Evolutionary conservation across 2,329 filamentous ascomycete genomes (phyloP).

Genomic region (Metarhizium sp.): DNA sequence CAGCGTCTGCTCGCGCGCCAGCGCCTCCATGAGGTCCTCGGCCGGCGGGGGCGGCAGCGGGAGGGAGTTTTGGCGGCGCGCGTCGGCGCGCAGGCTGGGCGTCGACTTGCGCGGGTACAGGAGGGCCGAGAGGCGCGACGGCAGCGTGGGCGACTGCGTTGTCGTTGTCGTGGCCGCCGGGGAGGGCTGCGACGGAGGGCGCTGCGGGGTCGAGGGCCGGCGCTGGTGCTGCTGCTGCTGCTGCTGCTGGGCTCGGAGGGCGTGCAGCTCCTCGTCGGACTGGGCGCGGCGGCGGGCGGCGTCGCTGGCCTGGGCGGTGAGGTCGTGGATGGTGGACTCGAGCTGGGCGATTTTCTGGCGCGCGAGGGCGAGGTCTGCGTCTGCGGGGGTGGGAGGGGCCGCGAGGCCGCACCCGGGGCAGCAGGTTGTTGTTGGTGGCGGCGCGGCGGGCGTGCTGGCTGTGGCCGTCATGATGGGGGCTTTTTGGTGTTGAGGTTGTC

Average conservation of each 20-base stretch:
- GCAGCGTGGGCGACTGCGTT: slow-evolving; percentile 19
- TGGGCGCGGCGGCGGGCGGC: slow-evolving; percentile 60
- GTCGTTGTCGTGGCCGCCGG: slow-evolving; percentile 27
- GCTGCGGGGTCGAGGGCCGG: slow-evolving; percentile 6
- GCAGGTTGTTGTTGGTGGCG: slow-evolving; percentile 27
- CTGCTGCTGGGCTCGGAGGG: slow-evolving; percentile 3
- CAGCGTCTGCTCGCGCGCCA: slow-evolving; percentile 57
- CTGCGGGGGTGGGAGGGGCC: slow-evolving; percentile 14
- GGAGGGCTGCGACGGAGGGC: slow-evolving; percentile 23
- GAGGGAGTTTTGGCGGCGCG: neutral
- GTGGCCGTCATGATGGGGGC: neutral
- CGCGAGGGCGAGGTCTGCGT: slow-evolving; percentile 39
- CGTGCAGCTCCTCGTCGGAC: slow-evolving; percentile 38
- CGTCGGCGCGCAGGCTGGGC: slow-evolving; percentile 11
- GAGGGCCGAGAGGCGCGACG: slow-evolving; percentile 35
- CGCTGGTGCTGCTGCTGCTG: neutral
- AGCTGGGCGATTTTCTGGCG: slow-evolving; percentile 58
- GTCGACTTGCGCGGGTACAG: slow-evolving; percentile 36
- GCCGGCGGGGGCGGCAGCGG: slow-evolving; percentile 13
- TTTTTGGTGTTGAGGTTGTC: slow-evolving; percentile 5
- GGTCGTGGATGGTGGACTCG: slow-evolving; percentile 57
- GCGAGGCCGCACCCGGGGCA: slow-evolving; percentile 43
- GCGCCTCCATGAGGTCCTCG: slow-evolving; percentile 50
- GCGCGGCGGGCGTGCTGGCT: slow-evolving; percentile 11
- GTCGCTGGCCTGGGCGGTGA: slow-evolving; percentile 62